A percentile compares a stretch with the other conserved stretches of the same genome.
Conservation (phyloP, 176 grass and related monocot species). For the Oryza nivara region DNA sequence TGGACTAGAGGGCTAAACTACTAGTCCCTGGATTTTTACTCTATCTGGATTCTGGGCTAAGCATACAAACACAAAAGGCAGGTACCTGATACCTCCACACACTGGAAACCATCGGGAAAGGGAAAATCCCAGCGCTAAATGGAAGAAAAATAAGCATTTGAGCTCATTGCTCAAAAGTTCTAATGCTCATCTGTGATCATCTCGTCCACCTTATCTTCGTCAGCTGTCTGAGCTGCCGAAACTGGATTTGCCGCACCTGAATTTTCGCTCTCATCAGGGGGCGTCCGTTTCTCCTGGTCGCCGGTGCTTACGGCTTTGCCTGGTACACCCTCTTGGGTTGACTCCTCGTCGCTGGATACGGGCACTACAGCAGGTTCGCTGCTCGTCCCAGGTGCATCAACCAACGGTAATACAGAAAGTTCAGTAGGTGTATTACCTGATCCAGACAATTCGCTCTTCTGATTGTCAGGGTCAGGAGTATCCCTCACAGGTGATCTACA, state of each 20-base stretch:
- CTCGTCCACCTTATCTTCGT: constrained; percentile 46
- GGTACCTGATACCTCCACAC: constrained; percentile 21
- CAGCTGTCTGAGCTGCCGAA: background rate
- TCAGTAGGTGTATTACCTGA: constrained; percentile 35
- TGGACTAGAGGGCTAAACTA: constrained; percentile 46
- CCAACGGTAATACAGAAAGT: constrained; percentile 27
- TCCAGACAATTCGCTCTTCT: background rate
- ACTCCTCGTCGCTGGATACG: constrained; percentile 14
- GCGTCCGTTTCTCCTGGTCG: constrained; percentile 32
- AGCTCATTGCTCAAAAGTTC: constrained; percentile 23
- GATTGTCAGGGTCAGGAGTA: constrained; percentile 6
- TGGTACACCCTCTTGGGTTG: constrained; percentile 25
- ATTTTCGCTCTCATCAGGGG: constrained; percentile 35
- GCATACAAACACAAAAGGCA: constrained; percentile 43
- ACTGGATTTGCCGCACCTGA: constrained; percentile 27
- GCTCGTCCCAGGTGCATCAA: constrained; percentile 39
- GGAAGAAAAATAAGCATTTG: constrained; percentile 15
- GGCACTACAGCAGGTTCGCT: constrained; percentile 21
- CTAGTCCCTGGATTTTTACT: constrained; percentile 47
- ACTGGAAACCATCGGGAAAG: constrained; percentile 50
- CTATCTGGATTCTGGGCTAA: constrained; percentile 46
- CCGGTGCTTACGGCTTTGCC: background rate
- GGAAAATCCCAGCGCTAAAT: constrained; percentile 52
- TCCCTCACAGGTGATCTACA: constrained; percentile 15
- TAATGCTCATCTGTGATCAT: constrained; percentile 47